Base-by-base conservation (phyloP, 2,329 filamentous ascomycete genomes). In the Orbilia javanica region DNA sequence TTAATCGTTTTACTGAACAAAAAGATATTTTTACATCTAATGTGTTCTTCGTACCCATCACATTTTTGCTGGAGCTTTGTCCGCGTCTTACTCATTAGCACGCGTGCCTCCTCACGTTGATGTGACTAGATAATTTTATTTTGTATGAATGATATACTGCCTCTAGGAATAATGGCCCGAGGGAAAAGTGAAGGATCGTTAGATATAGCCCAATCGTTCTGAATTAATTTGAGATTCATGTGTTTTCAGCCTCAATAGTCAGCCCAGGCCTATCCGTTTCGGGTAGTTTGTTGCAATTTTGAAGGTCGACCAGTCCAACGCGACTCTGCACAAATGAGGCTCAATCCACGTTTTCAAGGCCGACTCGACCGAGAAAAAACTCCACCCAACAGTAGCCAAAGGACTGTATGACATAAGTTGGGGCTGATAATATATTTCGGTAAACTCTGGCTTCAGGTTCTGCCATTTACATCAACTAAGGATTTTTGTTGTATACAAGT, bases 191-290 rank as follows among this genome's bases (percentile, higher is more conserved):
- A 60, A 60, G 55, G 34, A 42, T 42, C 34, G 1, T 42, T 20
- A 13, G 42, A 27, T 31, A 36, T 11, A 11, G 55, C 22, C 27
- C 8, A 25, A 48, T n/a, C 42, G 65, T 72, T 72, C 25, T 34
- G 57, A 72, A 72, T 72, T 27, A 72, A 72, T 72, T 27, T 13
- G 22, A 65, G 7, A 31, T 20, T 53, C 46, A 3, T 31, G n/a
- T 22, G 11, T 64, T 71, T 71, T 72, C 57, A 72, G 68, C 57
- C 68, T 72, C 46, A 71, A 31, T n/a, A 20, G 5, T 64, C 60
- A 48, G 60, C 42, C 60, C 60, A 22, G 60, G 25, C 42, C 29
- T 46, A 22, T 64, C n/a, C 27, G 39, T 13, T 48, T 57, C 52
- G 29, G 55, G 18, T 39, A 36, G 3, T 18, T 13, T 36, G 29